Base-by-base conservation (phyloP, 2,329 filamentous ascomycete species). In the Fusarium haematococcum region DNA sequence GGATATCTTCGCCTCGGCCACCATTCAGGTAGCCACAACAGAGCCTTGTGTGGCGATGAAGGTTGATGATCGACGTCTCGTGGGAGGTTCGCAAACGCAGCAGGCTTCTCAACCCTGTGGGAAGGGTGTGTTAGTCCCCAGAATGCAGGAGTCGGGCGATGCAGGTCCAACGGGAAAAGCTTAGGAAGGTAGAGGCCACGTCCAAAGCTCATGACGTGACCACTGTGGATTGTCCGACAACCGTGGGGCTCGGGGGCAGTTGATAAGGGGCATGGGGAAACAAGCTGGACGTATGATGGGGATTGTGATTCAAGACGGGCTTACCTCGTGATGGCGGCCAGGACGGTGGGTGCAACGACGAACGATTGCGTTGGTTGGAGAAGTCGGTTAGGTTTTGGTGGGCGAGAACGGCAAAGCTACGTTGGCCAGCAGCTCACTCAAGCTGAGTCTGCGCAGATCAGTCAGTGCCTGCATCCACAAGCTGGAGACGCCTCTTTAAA, bases 121-220 rank as follows among this genome's bases (percentile, higher is more conserved):
- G 41, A 64, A 64, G 32, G 43, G n/a, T 61, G 43, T 67, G 67
- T 70, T 62, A 70, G 69, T 67, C 37, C 37, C 43, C 18, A 63
- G 57, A 32, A 61, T 45, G 57, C 43, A 56, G 5, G 48, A 62
- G 25, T 45, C 35, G 27, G 32, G 43, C 25, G 25, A 54, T 39
- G 58, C 58, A 60, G 56, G 48, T 37, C 32, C 59, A n/a, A 30
- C 20, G 57, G 48, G 30, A 13, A 56, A 25, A 65, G 43, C 43
- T 56, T 33, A 52, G 66, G 58, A 75, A 71, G 67, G 62, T 48
- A 67, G 59, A 79, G 69, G 72, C 72, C 77, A 69, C 73, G 70
- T 71, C 63, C 60, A 50, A 71, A 58, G 65, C 33, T 50, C 75
- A 79, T 78, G 75, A 76, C 70, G 70, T 78, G 77, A 78, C 69